Evolutionary conservation across 805 yeast species (phyloP).

Genomic region (Metschnikowia santaceciliae): DNA sequence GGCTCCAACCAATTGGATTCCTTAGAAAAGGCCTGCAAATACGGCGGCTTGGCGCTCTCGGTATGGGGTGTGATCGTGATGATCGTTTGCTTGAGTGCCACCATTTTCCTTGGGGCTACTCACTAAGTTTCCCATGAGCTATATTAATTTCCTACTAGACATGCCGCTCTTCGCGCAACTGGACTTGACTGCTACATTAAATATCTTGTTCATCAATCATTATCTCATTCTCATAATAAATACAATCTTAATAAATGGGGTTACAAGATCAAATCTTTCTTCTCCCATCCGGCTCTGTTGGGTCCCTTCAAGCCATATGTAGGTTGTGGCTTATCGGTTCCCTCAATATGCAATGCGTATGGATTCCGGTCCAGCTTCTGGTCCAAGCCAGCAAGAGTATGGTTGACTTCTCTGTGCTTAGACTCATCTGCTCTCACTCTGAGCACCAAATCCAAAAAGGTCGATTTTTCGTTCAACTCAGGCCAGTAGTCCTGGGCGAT

Average conservation of each 20-base stretch:
- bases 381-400: constrained; percentile 63
- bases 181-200: neutral
- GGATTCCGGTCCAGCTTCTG: constrained; percentile 61
- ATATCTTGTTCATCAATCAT: neutral
- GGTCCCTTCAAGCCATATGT: constrained; percentile 29
- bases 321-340: constrained; percentile 35
- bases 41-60: constrained; percentile 51
- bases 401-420: constrained; percentile 76
- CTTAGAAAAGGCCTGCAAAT: constrained; percentile 34
- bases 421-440: constrained; percentile 74
- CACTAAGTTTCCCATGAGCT: constrained; percentile 19
- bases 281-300: constrained; percentile 40
- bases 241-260: neutral
- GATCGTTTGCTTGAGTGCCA: constrained; percentile 59
- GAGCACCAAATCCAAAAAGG: constrained; percentile 56
- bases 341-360: constrained; percentile 46
- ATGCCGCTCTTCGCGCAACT: neutral
- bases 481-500: constrained; percentile 66
- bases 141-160: neutral
- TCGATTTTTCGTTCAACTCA: constrained; percentile 44
- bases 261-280: constrained; percentile 30
- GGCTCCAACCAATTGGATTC: constrained; percentile 26
- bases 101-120: constrained; percentile 40
- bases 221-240: neutral
- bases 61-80: constrained; percentile 71